These are phyloP conservation scores for Thamnidium elegans DNA, from an alignment of 192 early-diverging fungal species.

Conservation along the genomic window DNA sequence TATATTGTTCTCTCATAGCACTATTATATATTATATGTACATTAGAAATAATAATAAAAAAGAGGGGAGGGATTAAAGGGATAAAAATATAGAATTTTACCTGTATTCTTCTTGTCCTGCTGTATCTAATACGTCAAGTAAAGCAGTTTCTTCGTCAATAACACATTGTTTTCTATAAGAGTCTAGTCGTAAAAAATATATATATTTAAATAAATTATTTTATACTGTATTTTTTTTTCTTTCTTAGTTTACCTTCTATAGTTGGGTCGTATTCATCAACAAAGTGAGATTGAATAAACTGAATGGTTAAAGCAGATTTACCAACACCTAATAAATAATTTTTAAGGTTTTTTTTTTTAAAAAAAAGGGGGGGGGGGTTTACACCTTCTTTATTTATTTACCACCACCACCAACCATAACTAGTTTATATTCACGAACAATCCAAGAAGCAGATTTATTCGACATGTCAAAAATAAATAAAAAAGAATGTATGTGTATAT, in stretches of 20 bases:
- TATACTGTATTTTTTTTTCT: background rate
- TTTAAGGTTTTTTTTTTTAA: background rate
- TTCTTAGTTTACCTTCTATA: conserved; percentile 70
- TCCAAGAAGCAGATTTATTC: conserved; percentile 32
- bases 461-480: too few relatives aligned
- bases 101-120: conserved; percentile 96
- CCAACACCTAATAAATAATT: conserved; percentile 53
- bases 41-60: background rate
- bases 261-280: conserved; percentile 96
- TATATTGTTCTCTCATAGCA: conserved; percentile 94
- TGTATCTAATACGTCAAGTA: conserved; percentile 93
- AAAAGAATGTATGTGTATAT: too few relatives aligned
- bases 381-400: conserved; percentile 13
- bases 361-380: background rate
- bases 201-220: too few relatives aligned
- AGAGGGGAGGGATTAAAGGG: background rate
- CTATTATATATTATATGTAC: conserved; percentile 31
- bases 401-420: conserved; percentile 84
- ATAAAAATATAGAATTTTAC: conserved; percentile 32
- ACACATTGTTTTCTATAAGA: conserved; percentile 95
- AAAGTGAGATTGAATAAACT: conserved; percentile 82
- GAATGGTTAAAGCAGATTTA: conserved; percentile 83
- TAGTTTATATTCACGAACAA: conserved; percentile 64
- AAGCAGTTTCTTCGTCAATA: conserved; percentile 83
- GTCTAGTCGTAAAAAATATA: conserved; percentile 50